Conservation (phyloP, 2,329 filamentous ascomycete species). For the Cryphonectria carpinicola region DNA sequence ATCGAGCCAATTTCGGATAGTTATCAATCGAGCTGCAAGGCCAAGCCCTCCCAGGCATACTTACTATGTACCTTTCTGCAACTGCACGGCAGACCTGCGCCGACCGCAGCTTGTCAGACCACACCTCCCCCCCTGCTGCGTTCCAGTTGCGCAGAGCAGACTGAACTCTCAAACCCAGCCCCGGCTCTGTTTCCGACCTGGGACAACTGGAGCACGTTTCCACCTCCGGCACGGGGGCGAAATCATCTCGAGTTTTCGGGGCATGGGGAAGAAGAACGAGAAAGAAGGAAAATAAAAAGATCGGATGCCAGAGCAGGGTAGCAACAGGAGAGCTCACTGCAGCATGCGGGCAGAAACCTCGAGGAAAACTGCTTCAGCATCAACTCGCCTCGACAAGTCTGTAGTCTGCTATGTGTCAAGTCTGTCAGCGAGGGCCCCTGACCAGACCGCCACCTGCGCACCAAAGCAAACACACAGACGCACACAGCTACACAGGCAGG, state of each 20-base stretch:
- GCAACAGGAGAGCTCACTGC: neutral
- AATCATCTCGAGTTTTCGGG: neutral
- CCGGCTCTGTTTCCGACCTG: slow-evolving; percentile 12
- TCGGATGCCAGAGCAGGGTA: neutral
- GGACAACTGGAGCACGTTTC: slow-evolving; percentile 6
- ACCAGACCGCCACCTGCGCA: slow-evolving; percentile 11
- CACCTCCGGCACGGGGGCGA: neutral
- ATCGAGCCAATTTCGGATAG: neutral
- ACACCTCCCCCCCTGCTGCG: neutral
- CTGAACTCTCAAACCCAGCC: neutral
- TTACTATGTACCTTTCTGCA: neutral
- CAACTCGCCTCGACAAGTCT: slow-evolving; percentile 9
- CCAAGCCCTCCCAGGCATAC: neutral
- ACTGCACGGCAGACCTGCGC: neutral
- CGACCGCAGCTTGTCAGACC: slow-evolving; percentile 14
- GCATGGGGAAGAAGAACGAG: neutral
- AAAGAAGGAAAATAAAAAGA: neutral
- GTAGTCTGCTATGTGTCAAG: slow-evolving; percentile 15
- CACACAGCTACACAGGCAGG: neutral
- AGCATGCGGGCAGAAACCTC: slow-evolving; percentile 1
- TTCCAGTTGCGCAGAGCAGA: slow-evolving; percentile 16
- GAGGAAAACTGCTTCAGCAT: neutral
- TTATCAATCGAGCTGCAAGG: neutral
- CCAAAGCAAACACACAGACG: neutral
- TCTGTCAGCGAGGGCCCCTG: slow-evolving; percentile 18